Evolutionary conservation across 164 flowering plant genomes (phyloP).

Genomic region (Tetrastigma voinierianum): DNA sequence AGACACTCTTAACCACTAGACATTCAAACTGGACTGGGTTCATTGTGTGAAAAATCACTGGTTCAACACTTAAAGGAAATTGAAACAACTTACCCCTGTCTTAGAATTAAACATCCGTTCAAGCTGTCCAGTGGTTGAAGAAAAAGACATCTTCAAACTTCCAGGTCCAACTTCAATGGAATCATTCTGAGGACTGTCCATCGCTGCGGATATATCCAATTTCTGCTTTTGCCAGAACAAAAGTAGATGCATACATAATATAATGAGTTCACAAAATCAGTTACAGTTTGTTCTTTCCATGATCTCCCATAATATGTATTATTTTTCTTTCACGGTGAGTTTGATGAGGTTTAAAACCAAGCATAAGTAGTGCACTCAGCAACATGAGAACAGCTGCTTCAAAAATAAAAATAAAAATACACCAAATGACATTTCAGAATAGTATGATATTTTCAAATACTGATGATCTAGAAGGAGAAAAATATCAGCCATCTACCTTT

Average conservation of each 20-base stretch:
- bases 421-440: neutral
- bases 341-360: neutral
- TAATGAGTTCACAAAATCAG: neutral
- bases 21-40: too few species aligned
- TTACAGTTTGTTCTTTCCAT: neutral
- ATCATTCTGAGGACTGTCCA: slow-evolving; percentile 33
- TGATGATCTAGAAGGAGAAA: neutral
- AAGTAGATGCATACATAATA: neutral
- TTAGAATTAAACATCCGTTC: slow-evolving; percentile 54
- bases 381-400: neutral
- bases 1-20: too few species aligned
- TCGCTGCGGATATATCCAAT: slow-evolving; percentile 17
- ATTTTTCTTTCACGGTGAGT: neutral
- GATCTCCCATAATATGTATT: neutral
- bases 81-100: slow-evolving; percentile 55
- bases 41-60: too few species aligned
- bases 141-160: slow-evolving; percentile 69
- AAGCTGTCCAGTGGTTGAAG: slow-evolving; percentile 63
- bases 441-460: neutral
- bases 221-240: slow-evolving; percentile 27
- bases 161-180: slow-evolving; percentile 81
- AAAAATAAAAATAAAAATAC: neutral
- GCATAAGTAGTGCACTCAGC: neutral
- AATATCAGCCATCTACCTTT: slow-evolving; percentile 29
- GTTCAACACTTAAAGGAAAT: neutral